These are phyloP conservation scores for Colletotrichum filicis DNA, from an alignment of 2,329 filamentous ascomycete genomes.

Conservation along the genomic window DNA sequence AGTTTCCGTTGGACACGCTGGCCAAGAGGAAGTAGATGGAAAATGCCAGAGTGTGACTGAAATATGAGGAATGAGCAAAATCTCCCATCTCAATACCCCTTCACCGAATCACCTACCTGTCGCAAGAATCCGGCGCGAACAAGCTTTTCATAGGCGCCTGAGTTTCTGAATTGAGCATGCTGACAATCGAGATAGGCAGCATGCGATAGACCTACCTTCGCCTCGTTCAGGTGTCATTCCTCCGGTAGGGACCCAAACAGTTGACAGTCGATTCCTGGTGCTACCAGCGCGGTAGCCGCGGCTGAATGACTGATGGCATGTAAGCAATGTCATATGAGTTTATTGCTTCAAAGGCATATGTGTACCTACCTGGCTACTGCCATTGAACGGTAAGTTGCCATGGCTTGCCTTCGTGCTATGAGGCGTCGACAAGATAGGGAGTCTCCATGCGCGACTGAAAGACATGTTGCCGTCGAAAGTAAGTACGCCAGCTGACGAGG, in stretches of 20 bases:
- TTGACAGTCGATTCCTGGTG: constrained; percentile 66
- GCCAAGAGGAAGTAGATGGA: constrained; percentile 90
- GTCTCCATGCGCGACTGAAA: background rate
- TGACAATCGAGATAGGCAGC: background rate
- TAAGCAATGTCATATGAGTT: background rate
- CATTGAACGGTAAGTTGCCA: background rate
- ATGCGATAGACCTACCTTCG: constrained; percentile 55
- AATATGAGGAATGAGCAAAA: constrained; percentile 3
- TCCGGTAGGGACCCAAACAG: constrained; percentile 82
- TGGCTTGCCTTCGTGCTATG: too few relatives aligned
- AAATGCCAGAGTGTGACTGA: constrained; percentile 87
- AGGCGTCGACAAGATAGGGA: background rate
- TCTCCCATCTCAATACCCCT: background rate
- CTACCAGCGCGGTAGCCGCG: constrained; percentile 12
- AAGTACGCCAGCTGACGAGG: background rate
- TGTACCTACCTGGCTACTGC: background rate
- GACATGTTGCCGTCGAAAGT: background rate
- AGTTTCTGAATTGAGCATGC: constrained; percentile 37
- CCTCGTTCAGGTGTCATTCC: constrained; percentile 69
- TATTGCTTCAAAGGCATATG: too few relatives aligned
- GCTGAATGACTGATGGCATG: constrained; percentile 1
- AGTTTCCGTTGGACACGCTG: constrained; percentile 89
- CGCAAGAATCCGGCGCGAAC: constrained; percentile 78
- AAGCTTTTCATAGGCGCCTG: constrained; percentile 75
- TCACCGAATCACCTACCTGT: constrained; percentile 63